Evolutionary conservation across 345 rosid genomes (phyloP).

Genomic region (Syzygium aromaticum): DNA sequence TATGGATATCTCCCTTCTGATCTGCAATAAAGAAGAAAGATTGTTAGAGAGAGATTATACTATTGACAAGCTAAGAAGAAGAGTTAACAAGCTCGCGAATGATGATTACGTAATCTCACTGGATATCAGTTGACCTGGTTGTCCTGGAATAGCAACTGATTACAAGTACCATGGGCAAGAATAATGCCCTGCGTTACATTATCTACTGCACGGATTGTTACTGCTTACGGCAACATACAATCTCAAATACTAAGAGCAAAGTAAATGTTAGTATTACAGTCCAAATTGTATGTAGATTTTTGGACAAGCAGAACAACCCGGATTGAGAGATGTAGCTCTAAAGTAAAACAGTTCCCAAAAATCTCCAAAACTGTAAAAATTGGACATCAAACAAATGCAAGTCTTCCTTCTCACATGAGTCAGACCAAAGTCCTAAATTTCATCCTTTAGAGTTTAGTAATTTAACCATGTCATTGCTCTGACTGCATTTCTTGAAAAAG

Average conservation of each 20-base stretch:
- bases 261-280: neutral
- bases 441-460: neutral
- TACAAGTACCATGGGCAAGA: neutral
- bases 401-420: neutral
- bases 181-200: neutral
- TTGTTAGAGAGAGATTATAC: neutral
- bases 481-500: neutral
- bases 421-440: neutral
- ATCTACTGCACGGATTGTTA: neutral
- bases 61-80: neutral
- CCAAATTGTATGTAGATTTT: neutral
- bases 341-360: neutral
- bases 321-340: neutral
- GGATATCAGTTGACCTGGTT: neutral
- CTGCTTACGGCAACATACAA: neutral
- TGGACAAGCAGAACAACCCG: too few relatives aligned
- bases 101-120: neutral
- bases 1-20: conserved; percentile 80
- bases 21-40: conserved; percentile 25
- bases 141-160: neutral
- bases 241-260: neutral
- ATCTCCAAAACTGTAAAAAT: neutral
- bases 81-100: neutral
- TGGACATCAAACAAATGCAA: neutral
- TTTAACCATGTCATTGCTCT: neutral